These are phyloP conservation scores for Cystofilobasidium bisporidii DNA, from an alignment of 768 basidiomycete species.

Conservation along the genomic window DNA sequence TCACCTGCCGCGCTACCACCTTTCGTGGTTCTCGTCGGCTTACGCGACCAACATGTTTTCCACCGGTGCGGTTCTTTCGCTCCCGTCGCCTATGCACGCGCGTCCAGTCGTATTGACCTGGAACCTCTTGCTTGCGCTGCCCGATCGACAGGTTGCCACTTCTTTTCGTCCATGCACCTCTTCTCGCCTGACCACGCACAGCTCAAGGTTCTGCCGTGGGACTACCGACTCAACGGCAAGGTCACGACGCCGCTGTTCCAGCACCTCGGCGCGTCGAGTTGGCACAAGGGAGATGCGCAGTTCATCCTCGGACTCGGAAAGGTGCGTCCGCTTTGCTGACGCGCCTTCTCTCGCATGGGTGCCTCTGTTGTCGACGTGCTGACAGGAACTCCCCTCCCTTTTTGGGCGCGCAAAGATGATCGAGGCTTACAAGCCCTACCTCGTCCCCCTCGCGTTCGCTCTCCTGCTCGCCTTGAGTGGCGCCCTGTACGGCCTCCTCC, in stretches of 20 bases:
- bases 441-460: not conserved
- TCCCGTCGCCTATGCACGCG: not conserved
- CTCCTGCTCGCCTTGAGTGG: not conserved
- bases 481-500: not conserved
- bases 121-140: not conserved
- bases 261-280: slow-evolving; percentile 11
- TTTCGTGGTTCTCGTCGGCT: slow-evolving; percentile 5
- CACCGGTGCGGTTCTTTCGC: not conserved
- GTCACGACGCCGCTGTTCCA: slow-evolving; percentile 9
- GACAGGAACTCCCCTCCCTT: too few relatives aligned
- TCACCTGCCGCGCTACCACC: not conserved
- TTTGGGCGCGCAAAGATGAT: not conserved
- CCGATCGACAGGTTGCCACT: not conserved
- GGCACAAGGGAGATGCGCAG: slow-evolving; percentile 14
- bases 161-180: slow-evolving; percentile 14
- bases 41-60: slow-evolving; percentile 11
- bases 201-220: slow-evolving; percentile 9
- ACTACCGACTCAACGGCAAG: slow-evolving; percentile 11
- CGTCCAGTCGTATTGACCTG: too few relatives aligned
- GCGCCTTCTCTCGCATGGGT: too few relatives aligned
- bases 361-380: too few relatives aligned
- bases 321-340: not conserved
- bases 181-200: not conserved
- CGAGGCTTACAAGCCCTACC: not conserved
- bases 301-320: slow-evolving; percentile 6